phyloP scores from a whole-genome alignment of 2,329 filamentous ascomycete genomes.

The Colletotrichum spaethianum region DNA sequence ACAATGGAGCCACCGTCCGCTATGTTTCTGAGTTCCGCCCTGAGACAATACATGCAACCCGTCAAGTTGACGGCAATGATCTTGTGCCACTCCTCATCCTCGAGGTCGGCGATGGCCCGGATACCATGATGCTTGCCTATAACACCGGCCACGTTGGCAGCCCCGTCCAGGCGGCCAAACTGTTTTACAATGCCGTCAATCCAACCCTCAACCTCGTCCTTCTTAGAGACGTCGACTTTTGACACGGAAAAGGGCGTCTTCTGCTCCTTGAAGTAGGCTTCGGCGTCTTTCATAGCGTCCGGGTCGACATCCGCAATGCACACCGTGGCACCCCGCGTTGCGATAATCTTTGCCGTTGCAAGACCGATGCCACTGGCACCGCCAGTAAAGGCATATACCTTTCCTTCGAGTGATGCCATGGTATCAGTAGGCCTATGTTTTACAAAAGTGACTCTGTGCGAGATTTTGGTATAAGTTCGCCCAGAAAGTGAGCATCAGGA shows the following conservation, averaged over 20 bases:
- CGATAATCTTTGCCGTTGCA: slow-evolving; percentile 56
- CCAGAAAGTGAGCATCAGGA: neutral
- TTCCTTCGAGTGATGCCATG: slow-evolving; percentile 49
- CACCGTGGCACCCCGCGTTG: slow-evolving; percentile 52
- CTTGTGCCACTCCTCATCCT: slow-evolving; percentile 63
- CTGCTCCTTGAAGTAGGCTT: slow-evolving; percentile 48
- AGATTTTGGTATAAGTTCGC: neutral
- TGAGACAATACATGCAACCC: slow-evolving; percentile 66
- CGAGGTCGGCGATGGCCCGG: slow-evolving; percentile 56
- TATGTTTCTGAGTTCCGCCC: slow-evolving; percentile 61
- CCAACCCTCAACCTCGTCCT: slow-evolving; percentile 65
- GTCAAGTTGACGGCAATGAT: slow-evolving; percentile 65
- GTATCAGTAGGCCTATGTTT: neutral
- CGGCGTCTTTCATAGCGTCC: slow-evolving; percentile 49
- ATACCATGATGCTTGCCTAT: slow-evolving; percentile 60
- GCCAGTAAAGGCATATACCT: slow-evolving; percentile 52
- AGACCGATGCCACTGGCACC: slow-evolving; percentile 57
- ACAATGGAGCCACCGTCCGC: slow-evolving; percentile 70
- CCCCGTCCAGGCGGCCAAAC: slow-evolving; percentile 67
- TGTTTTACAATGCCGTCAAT: slow-evolving; percentile 60
- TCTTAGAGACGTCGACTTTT: slow-evolving; percentile 64
- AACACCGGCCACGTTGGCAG: slow-evolving; percentile 69
- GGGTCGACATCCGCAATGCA: slow-evolving; percentile 55
- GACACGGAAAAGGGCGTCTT: slow-evolving; percentile 43
- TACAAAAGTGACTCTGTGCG: neutral